These are phyloP conservation scores for Trichoderma harzianum DNA, from an alignment of 2,329 filamentous ascomycete genomes.

Conservation along the genomic window DNA sequence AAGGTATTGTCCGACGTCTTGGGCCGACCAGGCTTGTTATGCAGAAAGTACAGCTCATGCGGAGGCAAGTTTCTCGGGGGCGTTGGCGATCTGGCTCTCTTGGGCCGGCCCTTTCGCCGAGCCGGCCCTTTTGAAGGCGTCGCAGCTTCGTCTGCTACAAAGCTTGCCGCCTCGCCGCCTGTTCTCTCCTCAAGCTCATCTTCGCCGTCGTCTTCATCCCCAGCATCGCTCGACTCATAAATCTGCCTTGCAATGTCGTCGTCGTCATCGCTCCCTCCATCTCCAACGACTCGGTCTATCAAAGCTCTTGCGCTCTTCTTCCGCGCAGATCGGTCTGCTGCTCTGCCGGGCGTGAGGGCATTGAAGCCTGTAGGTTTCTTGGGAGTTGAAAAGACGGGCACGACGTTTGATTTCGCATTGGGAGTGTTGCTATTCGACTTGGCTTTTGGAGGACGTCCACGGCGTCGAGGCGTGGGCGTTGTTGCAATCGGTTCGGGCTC, in stretches of 20 bases:
- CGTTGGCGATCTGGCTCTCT: slow-evolving; percentile 60
- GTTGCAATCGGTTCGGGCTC: slow-evolving; percentile 2
- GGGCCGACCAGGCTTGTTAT: slow-evolving; percentile 75
- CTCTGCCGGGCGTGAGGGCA: slow-evolving; percentile 60
- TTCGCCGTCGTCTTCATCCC: slow-evolving; percentile 67
- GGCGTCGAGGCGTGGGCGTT: slow-evolving; percentile 32
- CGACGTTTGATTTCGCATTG: slow-evolving; percentile 36
- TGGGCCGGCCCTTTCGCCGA: slow-evolving; percentile 24
- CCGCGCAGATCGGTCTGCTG: slow-evolving; percentile 80
- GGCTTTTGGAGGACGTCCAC: slow-evolving; percentile 36
- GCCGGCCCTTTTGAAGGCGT: slow-evolving; percentile 44
- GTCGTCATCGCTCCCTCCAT: slow-evolving; percentile 65
- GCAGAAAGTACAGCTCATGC: slow-evolving; percentile 90
- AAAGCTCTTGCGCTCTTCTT: slow-evolving; percentile 78
- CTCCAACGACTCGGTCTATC: slow-evolving; percentile 66
- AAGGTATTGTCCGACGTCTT: slow-evolving; percentile 89
- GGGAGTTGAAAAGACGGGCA: slow-evolving; percentile 38
- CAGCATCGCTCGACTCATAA: slow-evolving; percentile 64
- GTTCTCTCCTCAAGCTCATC: slow-evolving; percentile 44
- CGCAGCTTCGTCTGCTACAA: slow-evolving; percentile 35
- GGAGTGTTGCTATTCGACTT: slow-evolving; percentile 31
- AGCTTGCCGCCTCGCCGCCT: slow-evolving; percentile 22
- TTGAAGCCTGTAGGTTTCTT: slow-evolving; percentile 32
- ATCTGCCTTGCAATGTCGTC: slow-evolving; percentile 30
- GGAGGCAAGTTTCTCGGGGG: slow-evolving; percentile 78